phyloP scores from a whole-genome alignment of 2,329 filamentous ascomycete genomes.

The Calonectria ilicicola region DNA sequence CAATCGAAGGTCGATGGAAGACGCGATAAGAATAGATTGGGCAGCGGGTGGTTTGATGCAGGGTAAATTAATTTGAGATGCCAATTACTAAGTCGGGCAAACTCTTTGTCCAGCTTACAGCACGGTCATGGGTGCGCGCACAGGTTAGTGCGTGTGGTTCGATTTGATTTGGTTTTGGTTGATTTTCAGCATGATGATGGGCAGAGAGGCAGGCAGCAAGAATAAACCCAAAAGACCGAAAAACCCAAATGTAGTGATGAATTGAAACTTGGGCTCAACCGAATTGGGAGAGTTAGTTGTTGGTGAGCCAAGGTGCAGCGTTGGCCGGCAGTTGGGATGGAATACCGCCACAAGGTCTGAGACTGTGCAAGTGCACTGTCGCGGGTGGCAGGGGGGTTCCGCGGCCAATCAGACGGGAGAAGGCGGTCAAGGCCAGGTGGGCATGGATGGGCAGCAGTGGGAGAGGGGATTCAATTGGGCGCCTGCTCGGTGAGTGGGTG shows the following conservation, averaged over 20 bases:
- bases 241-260: background rate
- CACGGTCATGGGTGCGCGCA: background rate
- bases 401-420: background rate
- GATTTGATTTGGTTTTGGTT: background rate
- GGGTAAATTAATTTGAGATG: background rate
- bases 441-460: constrained; percentile 1
- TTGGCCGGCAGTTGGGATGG: background rate
- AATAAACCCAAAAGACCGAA: background rate
- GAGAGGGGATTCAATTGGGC: constrained; percentile 11
- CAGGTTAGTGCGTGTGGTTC: too few species aligned
- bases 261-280: background rate
- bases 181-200: background rate
- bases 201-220: background rate
- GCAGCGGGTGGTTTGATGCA: background rate
- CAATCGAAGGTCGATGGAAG: background rate
- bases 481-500: constrained; percentile 5
- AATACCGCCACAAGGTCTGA: constrained; percentile 49
- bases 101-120: background rate
- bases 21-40: constrained; percentile 2
- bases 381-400: background rate
- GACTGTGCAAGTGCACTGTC: constrained; percentile 14
- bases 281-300: background rate
- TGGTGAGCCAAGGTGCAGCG: background rate
- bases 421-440: background rate
- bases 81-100: constrained; percentile 2